A percentile compares a stretch with the other conserved stretches of the same genome.
These are phyloP conservation scores for Kazachstania psychrophila DNA, from an alignment of 805 yeast species.

Conservation along the genomic window DNA sequence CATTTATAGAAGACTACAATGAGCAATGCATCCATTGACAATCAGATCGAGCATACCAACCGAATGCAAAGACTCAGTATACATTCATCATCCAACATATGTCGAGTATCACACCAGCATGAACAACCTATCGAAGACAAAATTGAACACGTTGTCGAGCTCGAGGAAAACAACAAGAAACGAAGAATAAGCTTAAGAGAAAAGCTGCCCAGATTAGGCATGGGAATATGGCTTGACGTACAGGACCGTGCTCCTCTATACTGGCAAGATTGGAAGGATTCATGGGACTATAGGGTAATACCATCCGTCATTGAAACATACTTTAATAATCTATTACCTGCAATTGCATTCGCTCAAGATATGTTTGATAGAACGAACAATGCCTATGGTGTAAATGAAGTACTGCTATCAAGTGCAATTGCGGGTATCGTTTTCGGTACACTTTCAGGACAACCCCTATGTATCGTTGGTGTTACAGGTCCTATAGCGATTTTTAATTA, in stretches of 20 bases:
- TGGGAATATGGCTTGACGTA: conserved; percentile 32
- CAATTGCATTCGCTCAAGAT: conserved; percentile 92
- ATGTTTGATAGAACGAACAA: conserved; percentile 87
- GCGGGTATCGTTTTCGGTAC: conserved; percentile 86
- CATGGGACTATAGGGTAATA: conserved; percentile 73
- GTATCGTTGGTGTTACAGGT: conserved; percentile 96
- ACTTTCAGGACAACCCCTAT: conserved; percentile 81
- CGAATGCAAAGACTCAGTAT: background rate
- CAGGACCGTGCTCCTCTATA: conserved; percentile 50
- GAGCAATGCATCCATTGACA: background rate
- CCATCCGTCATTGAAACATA: conserved; percentile 78
- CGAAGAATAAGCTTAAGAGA: conserved; percentile 1
- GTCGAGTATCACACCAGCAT: background rate
- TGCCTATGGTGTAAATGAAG: conserved; percentile 87
- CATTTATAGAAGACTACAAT: too few species aligned
- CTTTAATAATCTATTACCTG: conserved; percentile 86
- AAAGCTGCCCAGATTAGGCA: conserved; percentile 21
- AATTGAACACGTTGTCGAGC: background rate
- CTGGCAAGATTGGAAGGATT: conserved; percentile 71
- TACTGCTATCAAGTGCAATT: conserved; percentile 70
- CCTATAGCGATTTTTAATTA: conserved; percentile 89
- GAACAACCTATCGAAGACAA: background rate
- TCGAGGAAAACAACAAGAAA: too few species aligned
- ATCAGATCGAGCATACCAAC: background rate
- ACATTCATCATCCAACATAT: background rate